Conservation (phyloP, 2,329 filamentous ascomycete species). For the Phyllachora maydis region DNA sequence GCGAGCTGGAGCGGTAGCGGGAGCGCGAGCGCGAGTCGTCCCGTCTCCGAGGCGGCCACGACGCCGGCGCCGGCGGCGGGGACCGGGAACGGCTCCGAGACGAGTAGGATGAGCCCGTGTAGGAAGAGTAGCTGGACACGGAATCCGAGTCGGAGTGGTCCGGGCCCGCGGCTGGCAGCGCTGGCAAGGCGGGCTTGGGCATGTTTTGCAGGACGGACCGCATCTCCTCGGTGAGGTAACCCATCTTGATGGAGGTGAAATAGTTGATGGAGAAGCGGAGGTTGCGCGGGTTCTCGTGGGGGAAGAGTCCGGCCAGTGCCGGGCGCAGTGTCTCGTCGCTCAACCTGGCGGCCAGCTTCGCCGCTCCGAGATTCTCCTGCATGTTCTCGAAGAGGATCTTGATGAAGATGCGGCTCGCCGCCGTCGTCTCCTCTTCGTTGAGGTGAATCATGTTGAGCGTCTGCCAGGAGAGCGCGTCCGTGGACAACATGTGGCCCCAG, state of each 20-base stretch:
- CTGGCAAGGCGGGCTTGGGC: conserved; percentile 62
- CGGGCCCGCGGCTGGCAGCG: conserved; percentile 34
- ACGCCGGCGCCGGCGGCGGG: too few species aligned
- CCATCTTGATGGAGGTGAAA: conserved; percentile 96
- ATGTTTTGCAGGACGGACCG: conserved; percentile 76
- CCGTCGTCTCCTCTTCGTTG: conserved; percentile 93
- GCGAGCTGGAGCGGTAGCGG: conserved; percentile 5
- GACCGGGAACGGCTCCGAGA: conserved; percentile 26
- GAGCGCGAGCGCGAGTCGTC: conserved; percentile 15
- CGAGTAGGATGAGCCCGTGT: conserved; percentile 41
- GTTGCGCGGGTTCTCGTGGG: conserved; percentile 71
- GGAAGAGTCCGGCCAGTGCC: conserved; percentile 72
- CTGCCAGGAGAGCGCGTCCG: conserved; percentile 85
- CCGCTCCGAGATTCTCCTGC: conserved; percentile 67
- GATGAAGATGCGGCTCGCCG: conserved; percentile 91
- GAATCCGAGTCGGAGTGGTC: conserved; percentile 52
- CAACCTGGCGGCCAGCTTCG: conserved; percentile 55
- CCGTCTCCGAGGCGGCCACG: conserved; percentile 16
- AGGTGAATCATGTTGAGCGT: conserved; percentile 67
- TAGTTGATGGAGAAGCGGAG: conserved; percentile 98
- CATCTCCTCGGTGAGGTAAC: conserved; percentile 85
- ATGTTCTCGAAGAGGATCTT: conserved; percentile 95
- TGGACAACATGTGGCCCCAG: conserved; percentile 78
- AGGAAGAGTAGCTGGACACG: conserved; percentile 64
- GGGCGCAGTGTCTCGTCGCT: conserved; percentile 60